A percentile compares a stretch with the other conserved stretches of the same genome.
phyloP scores from a whole-genome alignment of 2,329 filamentous ascomycete species.

The Gaeumannomyces tritici region DNA sequence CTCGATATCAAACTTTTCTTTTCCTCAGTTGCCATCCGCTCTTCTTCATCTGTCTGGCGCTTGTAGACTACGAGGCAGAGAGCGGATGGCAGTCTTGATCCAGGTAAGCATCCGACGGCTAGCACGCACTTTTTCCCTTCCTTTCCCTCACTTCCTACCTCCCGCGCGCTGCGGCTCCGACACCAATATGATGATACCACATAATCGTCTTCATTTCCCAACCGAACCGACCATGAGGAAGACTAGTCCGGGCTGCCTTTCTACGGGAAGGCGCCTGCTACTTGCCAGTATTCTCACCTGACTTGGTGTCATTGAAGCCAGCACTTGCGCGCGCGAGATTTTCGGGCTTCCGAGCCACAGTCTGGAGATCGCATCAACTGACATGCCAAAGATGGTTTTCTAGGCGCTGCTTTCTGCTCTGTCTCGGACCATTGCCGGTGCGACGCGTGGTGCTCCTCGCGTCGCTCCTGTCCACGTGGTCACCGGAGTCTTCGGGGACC shows the following conservation, averaged over 20 bases:
- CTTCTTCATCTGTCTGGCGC: too few relatives aligned
- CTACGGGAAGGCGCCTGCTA: slow-evolving; percentile 59
- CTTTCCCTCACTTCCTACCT: not conserved
- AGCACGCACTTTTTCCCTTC: not conserved
- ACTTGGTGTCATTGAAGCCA: slow-evolving; percentile 21
- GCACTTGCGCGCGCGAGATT: not conserved
- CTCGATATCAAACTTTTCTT: too few relatives aligned
- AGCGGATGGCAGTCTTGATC: too few relatives aligned
- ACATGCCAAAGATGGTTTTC: not conserved
- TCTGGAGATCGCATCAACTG: not conserved
- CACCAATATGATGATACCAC: slow-evolving; percentile 57
- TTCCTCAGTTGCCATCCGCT: too few relatives aligned
- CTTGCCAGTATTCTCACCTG: slow-evolving; percentile 89
- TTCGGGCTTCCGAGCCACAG: not conserved
- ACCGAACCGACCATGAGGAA: slow-evolving; percentile 84
- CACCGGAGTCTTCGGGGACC: not conserved
- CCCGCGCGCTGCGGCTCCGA: not conserved
- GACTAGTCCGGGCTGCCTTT: slow-evolving; percentile 49
- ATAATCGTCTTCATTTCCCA: slow-evolving; percentile 76
- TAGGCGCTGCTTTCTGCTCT: not conserved
- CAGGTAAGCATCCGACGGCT: not conserved
- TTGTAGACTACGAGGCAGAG: too few relatives aligned
- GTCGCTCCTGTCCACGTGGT: not conserved
- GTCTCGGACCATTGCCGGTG: not conserved
- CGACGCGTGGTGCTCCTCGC: not conserved